Evolutionary conservation across 805 yeast species (phyloP).

Genomic region (Starmerella floris): DNA sequence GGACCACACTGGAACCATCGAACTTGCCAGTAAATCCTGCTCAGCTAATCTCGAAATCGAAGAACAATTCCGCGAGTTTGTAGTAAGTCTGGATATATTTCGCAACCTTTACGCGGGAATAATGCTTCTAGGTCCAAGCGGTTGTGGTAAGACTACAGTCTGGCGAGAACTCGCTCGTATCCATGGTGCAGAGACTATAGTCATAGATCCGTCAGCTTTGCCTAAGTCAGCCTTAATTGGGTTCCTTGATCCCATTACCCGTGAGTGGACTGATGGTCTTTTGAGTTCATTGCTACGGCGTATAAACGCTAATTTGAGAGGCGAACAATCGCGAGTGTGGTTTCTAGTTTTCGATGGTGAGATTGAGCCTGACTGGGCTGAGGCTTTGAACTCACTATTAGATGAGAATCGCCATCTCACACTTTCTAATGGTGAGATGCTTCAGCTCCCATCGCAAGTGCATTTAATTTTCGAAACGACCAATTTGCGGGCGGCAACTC

Average conservation of each 20-base stretch:
- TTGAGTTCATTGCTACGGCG: constrained; percentile 54
- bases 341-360: constrained; percentile 91
- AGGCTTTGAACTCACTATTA: constrained; percentile 73
- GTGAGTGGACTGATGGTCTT: constrained; percentile 89
- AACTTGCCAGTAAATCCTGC: background rate
- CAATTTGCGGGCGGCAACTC: constrained; percentile 52
- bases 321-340: constrained; percentile 40
- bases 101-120: constrained; percentile 59
- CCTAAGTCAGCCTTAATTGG: constrained; percentile 60
- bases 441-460: constrained; percentile 50
- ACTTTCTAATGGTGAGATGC: constrained; percentile 78
- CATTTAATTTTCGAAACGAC: constrained; percentile 68
- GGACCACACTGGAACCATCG: background rate
- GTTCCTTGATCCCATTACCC: constrained; percentile 51
- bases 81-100: constrained; percentile 42
- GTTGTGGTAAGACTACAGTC: constrained; percentile 55
- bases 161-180: constrained; percentile 40
- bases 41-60: background rate
- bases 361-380: constrained; percentile 89
- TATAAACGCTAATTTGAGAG: constrained; percentile 42
- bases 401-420: constrained; percentile 79
- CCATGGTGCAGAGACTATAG: constrained; percentile 30
- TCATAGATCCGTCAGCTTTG: constrained; percentile 65
- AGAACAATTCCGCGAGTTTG: constrained; percentile 21
- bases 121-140: constrained; percentile 66